Base-by-base conservation (phyloP, 2,329 filamentous ascomycete genomes). In the Colletotrichum cordylinicola region DNA sequence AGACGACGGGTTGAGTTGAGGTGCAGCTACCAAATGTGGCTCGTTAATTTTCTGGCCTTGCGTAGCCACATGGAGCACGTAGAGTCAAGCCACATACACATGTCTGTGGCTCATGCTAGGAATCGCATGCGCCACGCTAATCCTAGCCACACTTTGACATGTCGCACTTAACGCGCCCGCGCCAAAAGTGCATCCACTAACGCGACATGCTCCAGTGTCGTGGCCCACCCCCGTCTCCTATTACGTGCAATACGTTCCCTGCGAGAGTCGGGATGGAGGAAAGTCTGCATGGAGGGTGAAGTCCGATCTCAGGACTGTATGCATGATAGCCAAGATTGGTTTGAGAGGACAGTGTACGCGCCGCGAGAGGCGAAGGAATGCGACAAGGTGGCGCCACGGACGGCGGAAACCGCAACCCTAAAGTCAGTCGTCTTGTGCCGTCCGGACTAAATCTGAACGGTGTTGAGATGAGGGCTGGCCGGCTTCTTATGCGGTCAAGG, bases 11-110 rank as follows among this genome's bases (percentile, higher is more conserved):
- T 52, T 39, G 56, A 37, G 70, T 35, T 66, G 35, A 66, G 56
- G 48, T 62, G 78, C 33, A n/a, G 29, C 21, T 33, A n/a, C 75
- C 73, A 70, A 76, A 66, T 55, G 72, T 73, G 69, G 69, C 74
- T 60, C 65, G 61, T 72, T 58, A 48, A 64, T 65, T 73, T 65
- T 69, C 56, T 68, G 72, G 66, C 64, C 74, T 68, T 58, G 64
- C 43, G 8, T 29, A 65, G 70, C 74, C 74, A 74, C 70, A 60
- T 18, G 16, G 18, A 21, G 56, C 21, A n/a, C 21, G 3, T 29
- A 58, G 15, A n/a, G 9, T 33, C 9, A 35, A 74, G 73, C 73
- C 73, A 75, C 73, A 58, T 9, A 48, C 33, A 5, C 33, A 33
- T n/a, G 9, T 21, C 18, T 48, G 39, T 48, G 39, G 39, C 39